phyloP scores from a whole-genome alignment of 116 monocot species.

The Iris pallida region DNA sequence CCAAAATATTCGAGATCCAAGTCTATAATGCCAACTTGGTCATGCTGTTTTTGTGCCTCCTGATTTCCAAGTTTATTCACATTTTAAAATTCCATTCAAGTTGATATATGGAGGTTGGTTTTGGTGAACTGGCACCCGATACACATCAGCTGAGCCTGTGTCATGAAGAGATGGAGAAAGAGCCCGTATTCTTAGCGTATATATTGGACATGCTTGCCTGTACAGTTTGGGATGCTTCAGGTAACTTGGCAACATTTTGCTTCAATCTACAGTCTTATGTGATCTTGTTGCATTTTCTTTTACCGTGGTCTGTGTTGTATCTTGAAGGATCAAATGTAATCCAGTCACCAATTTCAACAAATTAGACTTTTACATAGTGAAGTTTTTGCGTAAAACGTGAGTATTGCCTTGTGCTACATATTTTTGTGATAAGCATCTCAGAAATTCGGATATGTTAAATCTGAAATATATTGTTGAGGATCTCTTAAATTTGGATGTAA shows the following conservation, averaged over 20 bases:
- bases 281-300: too few relatives aligned
- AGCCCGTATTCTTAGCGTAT: background rate
- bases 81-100: background rate
- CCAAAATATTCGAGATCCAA: too few relatives aligned
- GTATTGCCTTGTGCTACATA: too few relatives aligned
- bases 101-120: background rate
- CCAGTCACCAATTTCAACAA: too few relatives aligned
- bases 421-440: too few relatives aligned
- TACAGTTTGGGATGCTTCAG: constrained; percentile 6
- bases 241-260: background rate
- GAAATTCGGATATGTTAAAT: too few relatives aligned
- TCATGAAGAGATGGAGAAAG: background rate
- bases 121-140: background rate
- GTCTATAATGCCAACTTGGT: background rate
- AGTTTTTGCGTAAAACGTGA: too few relatives aligned
- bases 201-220: background rate
- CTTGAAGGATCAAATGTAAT: too few relatives aligned
- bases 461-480: too few relatives aligned
- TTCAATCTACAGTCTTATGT: background rate
- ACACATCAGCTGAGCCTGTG: background rate
- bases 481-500: too few relatives aligned
- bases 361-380: too few relatives aligned
- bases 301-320: too few relatives aligned
- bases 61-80: background rate
- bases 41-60: background rate